Evolutionary conservation across 2,329 filamentous ascomycete genomes (phyloP), one percentile per base, ranked within the genome.

Genomic region (Epichloe hybrida): DNA sequence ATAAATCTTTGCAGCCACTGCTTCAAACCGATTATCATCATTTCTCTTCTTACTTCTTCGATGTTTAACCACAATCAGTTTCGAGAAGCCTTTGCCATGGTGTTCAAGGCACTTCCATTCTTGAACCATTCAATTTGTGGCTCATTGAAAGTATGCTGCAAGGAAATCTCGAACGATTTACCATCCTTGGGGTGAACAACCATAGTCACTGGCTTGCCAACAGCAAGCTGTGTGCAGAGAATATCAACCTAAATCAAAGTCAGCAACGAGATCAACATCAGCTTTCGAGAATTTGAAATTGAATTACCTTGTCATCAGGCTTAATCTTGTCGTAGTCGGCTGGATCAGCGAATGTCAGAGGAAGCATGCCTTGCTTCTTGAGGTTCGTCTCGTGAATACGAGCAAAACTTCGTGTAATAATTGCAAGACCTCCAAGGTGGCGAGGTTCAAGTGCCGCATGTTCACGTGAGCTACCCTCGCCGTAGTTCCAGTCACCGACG

Each of bases 311-410:
- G 78, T 95, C 93, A 55, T 93, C 84, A 59, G 89, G 86, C 68
- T 85, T 81, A 71, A 98, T 90, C 81, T 88, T 95, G 71, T 98
- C 93, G 72, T 98, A 98, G 72, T 98, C 93, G 68, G 85, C 91
- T 52, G 91, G 91, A 67, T 97, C 83, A 52, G 81, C 73, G 75
- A 98, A 98, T 63, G 90, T 97, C 58, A 98, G 80, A 64, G 93
- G 93, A 74, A 98, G 86, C 91, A 98, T 96, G 74, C 93, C 93
- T 82, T 98, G 93, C 85, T 98, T 98, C 88, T 98, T 98, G 77
- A 98, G 75, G 82, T 98, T 98, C 77, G 93, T 98, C 80, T 98
- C 93, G 80, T 98, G 93, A 67, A 98, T 98, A 86, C 93, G 93
- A 65, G 93, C 93, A 68, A 98, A 98, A 58, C 81, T 88, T 67